Evolutionary conservation across 1,284 basidiomycete genomes (phyloP).

Genomic region (Cutaneotrichosporon sp.): DNA sequence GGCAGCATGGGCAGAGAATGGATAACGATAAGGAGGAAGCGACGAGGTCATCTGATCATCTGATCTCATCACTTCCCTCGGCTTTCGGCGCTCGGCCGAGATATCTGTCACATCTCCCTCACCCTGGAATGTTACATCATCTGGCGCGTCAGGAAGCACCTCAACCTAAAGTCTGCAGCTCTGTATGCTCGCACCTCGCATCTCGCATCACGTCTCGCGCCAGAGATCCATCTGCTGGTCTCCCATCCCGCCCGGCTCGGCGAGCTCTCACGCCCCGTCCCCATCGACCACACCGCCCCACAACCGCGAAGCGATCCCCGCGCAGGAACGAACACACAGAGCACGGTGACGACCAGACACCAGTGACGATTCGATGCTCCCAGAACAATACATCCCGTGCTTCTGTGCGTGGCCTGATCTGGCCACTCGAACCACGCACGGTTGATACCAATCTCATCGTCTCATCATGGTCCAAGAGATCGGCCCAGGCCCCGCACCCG

Average conservation of each 20-base stretch:
- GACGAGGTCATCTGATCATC: background rate
- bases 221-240: too few relatives aligned
- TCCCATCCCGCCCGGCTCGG: too few relatives aligned
- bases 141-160: too few relatives aligned
- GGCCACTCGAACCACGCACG: background rate
- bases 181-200: too few relatives aligned
- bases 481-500: background rate
- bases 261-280: too few relatives aligned
- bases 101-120: too few relatives aligned
- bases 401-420: background rate
- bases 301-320: background rate
- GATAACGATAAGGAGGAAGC: slow-evolving; percentile 1
- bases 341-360: background rate
- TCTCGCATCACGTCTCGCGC: too few relatives aligned
- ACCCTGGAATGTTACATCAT: too few relatives aligned
- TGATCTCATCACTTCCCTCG: background rate
- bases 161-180: too few relatives aligned
- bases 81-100: too few relatives aligned
- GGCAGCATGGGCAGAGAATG: background rate
- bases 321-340: background rate
- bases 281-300: background rate
- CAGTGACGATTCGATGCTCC: background rate
- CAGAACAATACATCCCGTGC: background rate
- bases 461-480: background rate
- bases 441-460: background rate